Base-by-base conservation (phyloP, 2,329 filamentous ascomycete genomes). In the Huntiella moniliformis region DNA sequence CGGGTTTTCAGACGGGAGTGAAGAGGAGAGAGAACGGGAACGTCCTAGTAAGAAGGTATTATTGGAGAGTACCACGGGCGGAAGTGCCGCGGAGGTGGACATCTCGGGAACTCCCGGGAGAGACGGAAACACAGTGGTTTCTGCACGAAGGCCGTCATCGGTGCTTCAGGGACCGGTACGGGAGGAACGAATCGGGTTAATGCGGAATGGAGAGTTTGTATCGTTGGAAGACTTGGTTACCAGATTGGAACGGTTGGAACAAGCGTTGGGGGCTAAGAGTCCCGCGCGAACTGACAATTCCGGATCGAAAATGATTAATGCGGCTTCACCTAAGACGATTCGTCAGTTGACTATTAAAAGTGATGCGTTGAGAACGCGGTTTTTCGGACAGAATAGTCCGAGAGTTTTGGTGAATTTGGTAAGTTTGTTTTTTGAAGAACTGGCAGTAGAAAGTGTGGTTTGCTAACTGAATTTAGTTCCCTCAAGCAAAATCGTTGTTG, bases 181-280 rank as follows among this genome's bases (percentile, higher is more conserved):
- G 4, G 22, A 31, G n/a, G 46, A 40, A 15, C 17, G 33, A 18
- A 10, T 49, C 6, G 47, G 47, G 4, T 7, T 46, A 16, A 47
- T 52, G 47, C 54, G 53, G 35, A 54, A 55, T 34, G 51, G 51
- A 6, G 47, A 56, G 16, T 56, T 55, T 42, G 22, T 58, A 35
- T 56, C 61, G 5, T 55, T 72, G 5, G 67, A 73, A 45, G 67
- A 73, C 38, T 60, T 73, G 33, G 60, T 64, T 1, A 52, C 61
- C 42, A 63, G 71, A 18, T 63, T 74, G 54, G 70, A 73, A 46
- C 64, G 68, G 6, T 57, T 74, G n/a, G 71, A 74, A 53, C 68
- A 62, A 50, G 61, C 68, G 2, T 55, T 72, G 4, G 57, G 66
- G 34, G 60, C 61, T 32, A 63, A 63, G 46, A 63, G 59, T 44